These are phyloP conservation scores for Neostapfia colusana DNA, from an alignment of 176 grass and related monocot species.

Conservation along the genomic window DNA sequence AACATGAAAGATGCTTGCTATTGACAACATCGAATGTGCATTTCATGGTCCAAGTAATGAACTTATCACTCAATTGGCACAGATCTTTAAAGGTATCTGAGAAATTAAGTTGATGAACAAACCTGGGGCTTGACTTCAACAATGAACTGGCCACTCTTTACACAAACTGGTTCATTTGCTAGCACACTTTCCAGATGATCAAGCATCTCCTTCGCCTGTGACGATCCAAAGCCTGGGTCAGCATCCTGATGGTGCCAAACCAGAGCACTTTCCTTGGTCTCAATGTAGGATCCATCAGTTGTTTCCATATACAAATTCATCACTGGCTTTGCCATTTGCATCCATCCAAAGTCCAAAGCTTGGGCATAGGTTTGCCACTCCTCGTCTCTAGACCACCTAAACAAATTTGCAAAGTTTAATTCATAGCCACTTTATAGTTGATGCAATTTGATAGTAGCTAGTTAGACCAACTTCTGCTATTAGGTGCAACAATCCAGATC, in stretches of 20 bases:
- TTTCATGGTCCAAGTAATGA: conserved; percentile 13
- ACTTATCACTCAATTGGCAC: conserved; percentile 7
- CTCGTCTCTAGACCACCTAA: conserved; percentile 66
- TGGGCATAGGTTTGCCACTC: conserved; percentile 67
- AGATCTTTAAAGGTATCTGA: not conserved
- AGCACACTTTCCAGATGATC: conserved; percentile 97
- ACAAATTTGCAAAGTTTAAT: conserved; percentile 36
- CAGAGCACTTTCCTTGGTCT: conserved; percentile 85
- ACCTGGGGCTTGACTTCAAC: conserved; percentile 99
- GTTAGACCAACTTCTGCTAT: not conserved
- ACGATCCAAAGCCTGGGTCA: conserved; percentile 88
- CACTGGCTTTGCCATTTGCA: conserved; percentile 90
- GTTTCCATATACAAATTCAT: conserved; percentile 95
- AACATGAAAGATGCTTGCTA: conserved; percentile 7
- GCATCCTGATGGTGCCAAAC: conserved; percentile 98
- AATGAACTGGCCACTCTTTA: conserved; percentile 98
- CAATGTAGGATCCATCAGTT: conserved; percentile 90
- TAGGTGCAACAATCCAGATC: not conserved
- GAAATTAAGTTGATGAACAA: conserved; percentile 32
- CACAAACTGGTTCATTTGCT: conserved; percentile 87
- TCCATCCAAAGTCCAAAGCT: conserved; percentile 78
- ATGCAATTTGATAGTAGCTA: not conserved
- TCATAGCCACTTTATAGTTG: not conserved
- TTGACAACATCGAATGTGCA: conserved; percentile 11
- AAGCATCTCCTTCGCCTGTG: conserved; percentile 94